Evolutionary conservation across 2,329 filamentous ascomycete genomes (phyloP).

Genomic region (Colletotrichum godetiae): DNA sequence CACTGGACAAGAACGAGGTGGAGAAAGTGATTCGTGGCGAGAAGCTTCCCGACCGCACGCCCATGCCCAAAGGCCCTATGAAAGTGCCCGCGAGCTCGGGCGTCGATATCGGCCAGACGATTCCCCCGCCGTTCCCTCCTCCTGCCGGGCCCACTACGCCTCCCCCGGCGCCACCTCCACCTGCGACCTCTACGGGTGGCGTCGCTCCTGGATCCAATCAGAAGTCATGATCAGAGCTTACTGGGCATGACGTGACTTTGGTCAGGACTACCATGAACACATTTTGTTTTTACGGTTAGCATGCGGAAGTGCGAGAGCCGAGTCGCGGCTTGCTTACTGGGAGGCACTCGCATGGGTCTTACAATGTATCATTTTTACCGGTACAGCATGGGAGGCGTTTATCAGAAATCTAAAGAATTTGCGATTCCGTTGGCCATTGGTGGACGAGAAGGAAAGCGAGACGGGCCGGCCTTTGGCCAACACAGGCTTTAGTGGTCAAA

Average conservation of each 20-base stretch:
- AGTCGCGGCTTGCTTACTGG: slow-evolving; percentile 3
- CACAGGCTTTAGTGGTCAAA: neutral
- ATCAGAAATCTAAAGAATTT: slow-evolving; percentile 18
- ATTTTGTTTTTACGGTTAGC: slow-evolving; percentile 6
- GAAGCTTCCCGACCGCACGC: slow-evolving; percentile 77
- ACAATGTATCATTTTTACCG: slow-evolving; percentile 31
- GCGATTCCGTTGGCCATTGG: slow-evolving; percentile 15
- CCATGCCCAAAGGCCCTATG: slow-evolving; percentile 66
- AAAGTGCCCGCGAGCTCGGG: slow-evolving; percentile 43
- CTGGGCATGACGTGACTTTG: neutral
- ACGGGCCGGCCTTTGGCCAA: neutral
- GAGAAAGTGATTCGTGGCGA: slow-evolving; percentile 90
- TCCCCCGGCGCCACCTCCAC: slow-evolving; percentile 32
- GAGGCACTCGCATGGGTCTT: slow-evolving; percentile 12
- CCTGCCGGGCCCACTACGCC: slow-evolving; percentile 14
- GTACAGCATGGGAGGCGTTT: slow-evolving; percentile 36
- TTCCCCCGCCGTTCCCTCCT: slow-evolving; percentile 29
- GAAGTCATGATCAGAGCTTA: slow-evolving; percentile 20
- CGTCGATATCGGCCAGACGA: slow-evolving; percentile 14
- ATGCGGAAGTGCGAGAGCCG: slow-evolving; percentile 13
- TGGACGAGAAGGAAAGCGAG: neutral
- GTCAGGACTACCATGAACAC: neutral
- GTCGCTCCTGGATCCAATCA: slow-evolving; percentile 7
- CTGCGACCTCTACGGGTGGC: slow-evolving; percentile 16
- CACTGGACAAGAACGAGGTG: slow-evolving; percentile 88